phyloP scores from a whole-genome alignment of 306 rosid species.

The Quercus agrifolia region DNA sequence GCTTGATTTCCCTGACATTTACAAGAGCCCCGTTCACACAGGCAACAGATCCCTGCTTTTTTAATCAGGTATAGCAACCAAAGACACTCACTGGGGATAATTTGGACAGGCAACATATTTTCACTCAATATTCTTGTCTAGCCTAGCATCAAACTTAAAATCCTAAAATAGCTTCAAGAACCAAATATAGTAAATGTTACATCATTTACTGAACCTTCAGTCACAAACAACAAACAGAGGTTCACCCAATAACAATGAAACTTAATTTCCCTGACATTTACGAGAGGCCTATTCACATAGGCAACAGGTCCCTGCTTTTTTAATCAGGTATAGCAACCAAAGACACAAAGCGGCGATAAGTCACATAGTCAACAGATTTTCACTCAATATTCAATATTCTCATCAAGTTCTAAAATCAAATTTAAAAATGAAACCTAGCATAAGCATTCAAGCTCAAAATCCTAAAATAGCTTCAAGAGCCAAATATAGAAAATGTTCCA shows the following conservation, averaged over 20 bases:
- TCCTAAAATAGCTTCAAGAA: neutral
- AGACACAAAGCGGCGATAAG: no score
- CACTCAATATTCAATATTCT: no score
- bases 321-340: conserved; percentile 26
- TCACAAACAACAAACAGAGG: conserved; percentile 39
- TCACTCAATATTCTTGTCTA: no score
- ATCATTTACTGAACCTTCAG: conserved; percentile 69
- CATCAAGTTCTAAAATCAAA: no score
- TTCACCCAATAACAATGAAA: conserved; percentile 74
- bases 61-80: conserved; percentile 27
- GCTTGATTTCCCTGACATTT: conserved; percentile 44
- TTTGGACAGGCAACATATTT: no score
- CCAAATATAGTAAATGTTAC: conserved; percentile 25
- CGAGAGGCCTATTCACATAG: conserved; percentile 45
- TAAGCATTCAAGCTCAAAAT: neutral
- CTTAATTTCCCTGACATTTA: conserved; percentile 48
- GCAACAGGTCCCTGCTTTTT: conserved; percentile 48
- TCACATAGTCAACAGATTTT: no score
- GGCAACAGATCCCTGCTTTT: conserved; percentile 50
- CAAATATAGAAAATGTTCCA: conserved; percentile 26
- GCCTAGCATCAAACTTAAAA: neutral
- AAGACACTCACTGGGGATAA: no score
- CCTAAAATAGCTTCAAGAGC: neutral
- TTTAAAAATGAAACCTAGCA: neutral
- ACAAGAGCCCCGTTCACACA: conserved; percentile 46